Base-by-base conservation (phyloP, 257 asterid species). In the Datura wrightii region DNA sequence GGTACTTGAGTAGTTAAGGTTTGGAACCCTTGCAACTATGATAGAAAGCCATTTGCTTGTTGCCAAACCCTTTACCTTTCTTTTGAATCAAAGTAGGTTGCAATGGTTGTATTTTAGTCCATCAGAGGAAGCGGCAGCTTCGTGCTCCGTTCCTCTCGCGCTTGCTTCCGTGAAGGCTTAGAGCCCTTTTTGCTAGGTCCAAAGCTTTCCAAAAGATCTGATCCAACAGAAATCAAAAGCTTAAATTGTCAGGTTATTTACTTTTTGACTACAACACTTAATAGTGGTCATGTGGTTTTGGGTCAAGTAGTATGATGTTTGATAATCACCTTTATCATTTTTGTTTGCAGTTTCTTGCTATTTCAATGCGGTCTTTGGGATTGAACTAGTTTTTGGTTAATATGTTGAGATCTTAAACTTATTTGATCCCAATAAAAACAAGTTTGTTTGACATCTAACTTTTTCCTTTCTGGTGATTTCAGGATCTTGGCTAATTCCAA, bases 401-500 rank as follows among this genome's bases (percentile, higher is more conserved):
- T 52, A 76, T 39, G 48, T 53, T 52, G 48, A 31, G 82, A 52
- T 78, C 14, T 78, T 7, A 52, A 46, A 52, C 82, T 34, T 14
- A 1, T 78, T 78, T 39, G 82, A 31, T 76, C 46, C 48, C 63
- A 76, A 78, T 24, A 14, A 52, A 74, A 52, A 31, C 19, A 31
- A 34, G 82, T 18, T 52, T 6, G 48, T 78, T 78, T 8, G 69
- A 14, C 82, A 78, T 78, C 41, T 53, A 52, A 78, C 63, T 78
- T 78, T 44, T 78, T 34, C 34, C 16, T 78, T 52, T 78, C 9
- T 53, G 82, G 63, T 52, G 80, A 48, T 88, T 41, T 62, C 85
- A 97, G 99, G 99, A 97, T 97, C 83, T 86, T 97, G 95, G 99
- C 99, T 80, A 97, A 97, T 89, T 97, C 99, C 79, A 97, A 97